A percentile compares a stretch with the other conserved stretches of the same genome.
These are phyloP conservation scores for Penicillium digitatum DNA, from an alignment of 2,329 filamentous ascomycete species.

Conservation along the genomic window DNA sequence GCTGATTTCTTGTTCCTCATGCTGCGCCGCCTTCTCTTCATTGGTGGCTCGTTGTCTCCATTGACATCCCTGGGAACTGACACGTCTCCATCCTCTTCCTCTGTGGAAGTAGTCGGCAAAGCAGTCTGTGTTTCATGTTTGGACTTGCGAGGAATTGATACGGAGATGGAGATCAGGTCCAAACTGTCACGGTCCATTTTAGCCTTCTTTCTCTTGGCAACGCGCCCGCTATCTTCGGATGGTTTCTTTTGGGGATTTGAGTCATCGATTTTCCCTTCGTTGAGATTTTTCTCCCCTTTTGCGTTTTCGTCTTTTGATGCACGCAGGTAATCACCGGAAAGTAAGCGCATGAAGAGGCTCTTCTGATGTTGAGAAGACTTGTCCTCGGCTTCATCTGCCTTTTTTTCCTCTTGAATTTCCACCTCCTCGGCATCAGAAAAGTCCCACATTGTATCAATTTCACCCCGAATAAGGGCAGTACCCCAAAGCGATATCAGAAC, in stretches of 20 bases:
- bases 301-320: background rate
- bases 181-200: constrained; percentile 16
- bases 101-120: background rate
- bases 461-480: constrained; percentile 67
- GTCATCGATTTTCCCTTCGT: constrained; percentile 5
- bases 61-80: constrained; percentile 19
- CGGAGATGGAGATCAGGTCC: constrained; percentile 32
- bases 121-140: background rate
- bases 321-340: constrained; percentile 22
- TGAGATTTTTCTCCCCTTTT: background rate
- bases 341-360: constrained; percentile 28
- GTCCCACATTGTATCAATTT: constrained; percentile 70
- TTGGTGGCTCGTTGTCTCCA: constrained; percentile 30
- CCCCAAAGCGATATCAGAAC: constrained; percentile 72
- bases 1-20: constrained; percentile 18
- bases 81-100: constrained; percentile 17
- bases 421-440: constrained; percentile 66
- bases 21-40: constrained; percentile 35
- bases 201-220: constrained; percentile 9
- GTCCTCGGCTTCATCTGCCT: constrained; percentile 46
- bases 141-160: constrained; percentile 28
- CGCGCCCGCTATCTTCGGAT: constrained; percentile 3
- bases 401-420: constrained; percentile 33
- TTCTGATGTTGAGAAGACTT: constrained; percentile 8
- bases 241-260: constrained; percentile 36